Evolutionary conservation across 768 basidiomycete species (phyloP).

Genomic region (Termitomyces sp.): DNA sequence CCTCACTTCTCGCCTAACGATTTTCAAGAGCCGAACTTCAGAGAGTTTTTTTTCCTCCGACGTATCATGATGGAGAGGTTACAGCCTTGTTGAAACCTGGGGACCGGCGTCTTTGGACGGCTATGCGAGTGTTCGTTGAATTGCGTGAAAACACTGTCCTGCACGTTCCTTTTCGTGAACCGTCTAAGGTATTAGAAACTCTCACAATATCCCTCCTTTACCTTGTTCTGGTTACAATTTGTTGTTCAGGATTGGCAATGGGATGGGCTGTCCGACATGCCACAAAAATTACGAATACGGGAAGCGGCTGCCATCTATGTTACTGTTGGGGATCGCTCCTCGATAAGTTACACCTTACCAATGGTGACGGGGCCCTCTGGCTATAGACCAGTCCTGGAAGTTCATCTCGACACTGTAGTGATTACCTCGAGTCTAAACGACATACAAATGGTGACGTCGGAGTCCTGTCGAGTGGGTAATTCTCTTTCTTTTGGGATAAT

Average conservation of each 20-base stretch:
- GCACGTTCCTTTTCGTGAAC: conserved; percentile 87
- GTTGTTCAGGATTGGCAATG: conserved; percentile 82
- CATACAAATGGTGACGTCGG: conserved; percentile 70
- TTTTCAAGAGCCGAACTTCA: conserved; percentile 66
- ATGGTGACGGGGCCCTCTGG: conserved; percentile 73
- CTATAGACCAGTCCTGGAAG: conserved; percentile 75
- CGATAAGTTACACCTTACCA: conserved; percentile 80
- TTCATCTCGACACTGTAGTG: conserved; percentile 76
- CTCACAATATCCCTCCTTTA: background rate
- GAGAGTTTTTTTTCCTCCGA: conserved; percentile 76
- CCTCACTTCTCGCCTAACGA: background rate
- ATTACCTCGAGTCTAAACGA: conserved; percentile 88
- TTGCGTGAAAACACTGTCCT: conserved; percentile 74
- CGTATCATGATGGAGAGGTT: conserved; percentile 60
- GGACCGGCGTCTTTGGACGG: conserved; percentile 80
- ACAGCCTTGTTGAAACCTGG: conserved; percentile 65
- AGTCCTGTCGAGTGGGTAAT: conserved; percentile 68
- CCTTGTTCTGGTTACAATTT: background rate
- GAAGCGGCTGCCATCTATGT: conserved; percentile 74
- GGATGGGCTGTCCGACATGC: conserved; percentile 58
- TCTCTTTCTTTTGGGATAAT: background rate
- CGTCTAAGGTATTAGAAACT: conserved; percentile 67
- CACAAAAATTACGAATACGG: conserved; percentile 49
- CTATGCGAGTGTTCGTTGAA: conserved; percentile 77
- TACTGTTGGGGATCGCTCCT: conserved; percentile 75